Conservation (phyloP, 306 rosid genomes). For the Potentilla sterilis region DNA sequence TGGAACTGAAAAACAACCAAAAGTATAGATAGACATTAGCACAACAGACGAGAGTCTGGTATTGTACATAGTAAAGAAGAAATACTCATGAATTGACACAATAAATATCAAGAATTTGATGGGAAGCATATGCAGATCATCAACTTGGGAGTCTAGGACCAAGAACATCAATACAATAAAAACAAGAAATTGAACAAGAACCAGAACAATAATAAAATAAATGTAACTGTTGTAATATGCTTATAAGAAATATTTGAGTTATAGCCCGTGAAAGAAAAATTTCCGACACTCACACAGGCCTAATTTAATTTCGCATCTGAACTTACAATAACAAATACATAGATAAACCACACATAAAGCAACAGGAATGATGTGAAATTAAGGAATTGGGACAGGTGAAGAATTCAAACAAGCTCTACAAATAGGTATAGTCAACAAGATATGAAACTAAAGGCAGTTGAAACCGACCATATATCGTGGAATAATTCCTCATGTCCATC, state of each 20-base stretch:
- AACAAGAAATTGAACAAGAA: background rate
- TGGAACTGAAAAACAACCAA: conserved; percentile 47
- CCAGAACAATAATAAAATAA: background rate
- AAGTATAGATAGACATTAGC: conserved; percentile 22
- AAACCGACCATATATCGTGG: conserved; percentile 81
- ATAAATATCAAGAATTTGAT: background rate
- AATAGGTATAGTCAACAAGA: background rate
- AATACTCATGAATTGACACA: background rate
- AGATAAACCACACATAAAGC: background rate
- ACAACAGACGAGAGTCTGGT: background rate
- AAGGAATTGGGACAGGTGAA: background rate
- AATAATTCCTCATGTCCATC: conserved; percentile 91
- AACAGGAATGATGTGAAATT: background rate
- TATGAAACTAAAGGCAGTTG: background rate
- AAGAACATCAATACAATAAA: background rate
- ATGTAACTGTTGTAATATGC: background rate
- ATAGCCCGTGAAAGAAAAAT: background rate
- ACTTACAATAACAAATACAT: background rate
- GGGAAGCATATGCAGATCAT: background rate
- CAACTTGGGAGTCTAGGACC: background rate
- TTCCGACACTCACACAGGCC: no score
- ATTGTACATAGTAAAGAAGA: background rate
- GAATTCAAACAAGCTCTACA: background rate
- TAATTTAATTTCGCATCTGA: no score
- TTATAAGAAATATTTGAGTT: background rate